phyloP scores from a whole-genome alignment of 495 filamentous ascomycete species.

The Xanthoparmelia taractica region DNA sequence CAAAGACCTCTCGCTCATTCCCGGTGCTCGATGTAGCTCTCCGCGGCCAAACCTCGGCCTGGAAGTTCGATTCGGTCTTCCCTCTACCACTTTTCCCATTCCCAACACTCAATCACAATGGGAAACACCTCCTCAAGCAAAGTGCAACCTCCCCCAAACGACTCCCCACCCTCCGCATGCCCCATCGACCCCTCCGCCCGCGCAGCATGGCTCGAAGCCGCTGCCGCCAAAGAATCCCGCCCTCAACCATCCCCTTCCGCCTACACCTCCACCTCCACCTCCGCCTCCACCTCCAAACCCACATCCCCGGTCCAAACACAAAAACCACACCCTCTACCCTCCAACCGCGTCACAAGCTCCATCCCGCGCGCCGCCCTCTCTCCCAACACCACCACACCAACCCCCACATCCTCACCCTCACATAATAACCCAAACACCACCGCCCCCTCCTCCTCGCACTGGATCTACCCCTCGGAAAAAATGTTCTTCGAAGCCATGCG shows the following conservation, averaged over 20 bases:
- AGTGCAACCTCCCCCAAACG: conserved; percentile 26
- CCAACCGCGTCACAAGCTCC: conserved; percentile 34
- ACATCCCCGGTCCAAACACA: too few species aligned
- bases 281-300: conserved; percentile 26
- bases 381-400: conserved; percentile 28
- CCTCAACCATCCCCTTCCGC: conserved; percentile 22
- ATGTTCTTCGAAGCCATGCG: conserved; percentile 95
- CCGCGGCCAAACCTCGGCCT: neutral
- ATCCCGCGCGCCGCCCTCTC: conserved; percentile 68
- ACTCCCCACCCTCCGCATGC: conserved; percentile 45
- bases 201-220: conserved; percentile 61
- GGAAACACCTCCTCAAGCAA: conserved; percentile 17
- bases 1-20: neutral
- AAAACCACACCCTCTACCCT: conserved; percentile 31
- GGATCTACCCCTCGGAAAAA: conserved; percentile 92
- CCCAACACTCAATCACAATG: conserved; percentile 4
- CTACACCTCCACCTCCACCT: conserved; percentile 28
- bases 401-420: conserved; percentile 31
- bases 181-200: conserved; percentile 86
- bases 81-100: neutral
- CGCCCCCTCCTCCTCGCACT: conserved; percentile 59
- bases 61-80: too few species aligned
- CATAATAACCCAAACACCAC: conserved; percentile 59
- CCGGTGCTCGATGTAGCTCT: neutral
- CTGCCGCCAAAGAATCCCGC: conserved; percentile 26